A percentile compares a stretch with the other conserved stretches of the same genome.
These are phyloP conservation scores for Plasmodium billcollinsi DNA, from an alignment of 169 alveolate genomes.

Conservation along the genomic window DNA sequence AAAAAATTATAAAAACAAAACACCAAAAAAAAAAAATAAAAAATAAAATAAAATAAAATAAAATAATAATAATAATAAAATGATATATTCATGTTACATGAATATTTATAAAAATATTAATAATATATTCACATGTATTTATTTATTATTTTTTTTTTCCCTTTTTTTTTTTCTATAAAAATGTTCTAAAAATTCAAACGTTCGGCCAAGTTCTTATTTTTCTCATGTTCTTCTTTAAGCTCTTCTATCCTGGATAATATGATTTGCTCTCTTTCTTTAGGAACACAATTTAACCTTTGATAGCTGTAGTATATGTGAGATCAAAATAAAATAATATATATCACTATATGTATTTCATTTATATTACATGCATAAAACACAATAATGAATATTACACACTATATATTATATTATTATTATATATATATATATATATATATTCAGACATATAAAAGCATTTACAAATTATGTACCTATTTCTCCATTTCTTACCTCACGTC, in stretches of 20 bases:
- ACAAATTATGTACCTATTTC: background rate
- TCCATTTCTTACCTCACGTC: conserved; percentile 26
- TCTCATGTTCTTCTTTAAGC: conserved; percentile 23
- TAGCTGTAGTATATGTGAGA: conserved; percentile 55
- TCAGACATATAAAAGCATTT: background rate
- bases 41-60: too few species aligned
- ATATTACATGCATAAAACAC: background rate
- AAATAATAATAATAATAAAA: too few species aligned
- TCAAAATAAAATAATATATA: background rate
- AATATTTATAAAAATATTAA: too few species aligned
- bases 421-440: conserved; percentile 13
- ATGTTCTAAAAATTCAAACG: conserved; percentile 15
- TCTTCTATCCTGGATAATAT: conserved; percentile 77
- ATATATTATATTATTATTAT: background rate
- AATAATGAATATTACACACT: background rate
- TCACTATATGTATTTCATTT: too few species aligned
- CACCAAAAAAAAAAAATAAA: too few species aligned
- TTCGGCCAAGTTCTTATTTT: conserved; percentile 72
- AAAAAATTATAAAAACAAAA: too few species aligned
- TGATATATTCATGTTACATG: too few species aligned
- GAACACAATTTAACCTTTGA: conserved; percentile 77
- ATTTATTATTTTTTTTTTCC: too few species aligned
- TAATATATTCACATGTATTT: too few species aligned
- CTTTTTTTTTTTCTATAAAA: background rate
- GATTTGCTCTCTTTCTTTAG: conserved; percentile 79